Conservation (phyloP, 208 protist genomes). For the Naegleria gruberi region DNA sequence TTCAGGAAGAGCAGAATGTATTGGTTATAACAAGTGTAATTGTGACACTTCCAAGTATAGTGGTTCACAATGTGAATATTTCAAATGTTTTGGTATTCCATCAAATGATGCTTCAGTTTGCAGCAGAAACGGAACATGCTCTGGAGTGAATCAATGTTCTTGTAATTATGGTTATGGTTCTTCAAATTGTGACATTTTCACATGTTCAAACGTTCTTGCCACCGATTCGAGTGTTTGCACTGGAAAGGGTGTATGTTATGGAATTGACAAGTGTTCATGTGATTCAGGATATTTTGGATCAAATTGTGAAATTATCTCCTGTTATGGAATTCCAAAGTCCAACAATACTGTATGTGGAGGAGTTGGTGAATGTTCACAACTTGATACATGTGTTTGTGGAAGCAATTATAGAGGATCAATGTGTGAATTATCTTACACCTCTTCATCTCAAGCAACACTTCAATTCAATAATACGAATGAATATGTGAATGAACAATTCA, state of each 20-base stretch:
- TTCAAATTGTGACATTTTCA: neutral
- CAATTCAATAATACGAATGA: too few species aligned
- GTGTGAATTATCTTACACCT: neutral
- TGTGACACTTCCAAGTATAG: neutral
- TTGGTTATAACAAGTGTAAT: neutral
- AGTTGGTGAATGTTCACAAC: neutral
- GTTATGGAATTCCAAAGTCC: neutral
- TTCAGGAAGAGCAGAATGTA: neutral
- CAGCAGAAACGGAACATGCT: too few species aligned
- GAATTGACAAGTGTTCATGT: neutral
- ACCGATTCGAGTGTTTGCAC: neutral
- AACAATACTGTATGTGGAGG: neutral
- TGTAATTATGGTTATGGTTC: neutral
- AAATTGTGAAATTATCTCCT: neutral
- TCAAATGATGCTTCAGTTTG: neutral
- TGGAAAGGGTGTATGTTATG: neutral
- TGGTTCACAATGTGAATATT: neutral
- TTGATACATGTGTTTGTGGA: neutral
- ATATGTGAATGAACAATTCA: too few species aligned
- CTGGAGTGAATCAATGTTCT: neutral
- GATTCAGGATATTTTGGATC: neutral
- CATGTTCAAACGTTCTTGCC: neutral
- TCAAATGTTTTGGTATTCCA: neutral
- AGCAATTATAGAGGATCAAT: neutral
- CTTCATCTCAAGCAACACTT: too few species aligned